Evolutionary conservation across 106 monocot species (phyloP).

Genomic region (Iris macrosiphon): DNA sequence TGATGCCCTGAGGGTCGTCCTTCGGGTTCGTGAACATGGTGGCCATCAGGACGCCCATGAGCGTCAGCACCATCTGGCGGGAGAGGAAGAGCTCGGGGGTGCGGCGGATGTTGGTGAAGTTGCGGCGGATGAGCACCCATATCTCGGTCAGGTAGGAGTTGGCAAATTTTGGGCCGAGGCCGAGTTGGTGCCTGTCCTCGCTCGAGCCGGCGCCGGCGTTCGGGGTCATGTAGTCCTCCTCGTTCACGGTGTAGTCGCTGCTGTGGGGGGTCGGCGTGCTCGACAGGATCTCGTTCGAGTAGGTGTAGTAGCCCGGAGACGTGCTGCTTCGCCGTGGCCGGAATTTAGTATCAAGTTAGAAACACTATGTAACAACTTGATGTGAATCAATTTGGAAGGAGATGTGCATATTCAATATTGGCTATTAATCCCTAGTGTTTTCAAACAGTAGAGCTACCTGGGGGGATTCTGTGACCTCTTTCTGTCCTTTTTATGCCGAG

Average conservation of each 20-base stretch:
- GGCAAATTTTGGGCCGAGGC: constrained; percentile 31
- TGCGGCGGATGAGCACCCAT: constrained; percentile 43
- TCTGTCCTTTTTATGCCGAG: constrained; percentile 3
- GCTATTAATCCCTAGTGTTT: too few species aligned
- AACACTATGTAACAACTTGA: too few species aligned
- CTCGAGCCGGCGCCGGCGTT: not conserved
- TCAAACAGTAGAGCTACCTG: too few species aligned
- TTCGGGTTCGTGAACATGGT: constrained; percentile 42
- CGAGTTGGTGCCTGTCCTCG: not conserved
- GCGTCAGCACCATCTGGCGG: constrained; percentile 36
- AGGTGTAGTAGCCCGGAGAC: constrained; percentile 19
- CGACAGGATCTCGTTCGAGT: constrained; percentile 27
- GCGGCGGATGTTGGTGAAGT: constrained; percentile 45
- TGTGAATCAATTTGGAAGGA: too few species aligned
- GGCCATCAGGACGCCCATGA: constrained; percentile 49
- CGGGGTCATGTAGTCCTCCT: constrained; percentile 30
- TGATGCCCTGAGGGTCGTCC: constrained; percentile 28
- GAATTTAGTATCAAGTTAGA: too few species aligned
- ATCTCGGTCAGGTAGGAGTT: constrained; percentile 34
- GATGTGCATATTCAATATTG: too few species aligned
- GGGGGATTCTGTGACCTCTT: not conserved
- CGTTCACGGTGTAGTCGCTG: constrained; percentile 40
- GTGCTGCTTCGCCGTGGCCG: constrained; percentile 17
- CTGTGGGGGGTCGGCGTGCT: constrained; percentile 29
- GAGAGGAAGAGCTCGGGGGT: constrained; percentile 55